Conservation (phyloP, 495 filamentous ascomycete species). For the Talaromyces ruber region DNA sequence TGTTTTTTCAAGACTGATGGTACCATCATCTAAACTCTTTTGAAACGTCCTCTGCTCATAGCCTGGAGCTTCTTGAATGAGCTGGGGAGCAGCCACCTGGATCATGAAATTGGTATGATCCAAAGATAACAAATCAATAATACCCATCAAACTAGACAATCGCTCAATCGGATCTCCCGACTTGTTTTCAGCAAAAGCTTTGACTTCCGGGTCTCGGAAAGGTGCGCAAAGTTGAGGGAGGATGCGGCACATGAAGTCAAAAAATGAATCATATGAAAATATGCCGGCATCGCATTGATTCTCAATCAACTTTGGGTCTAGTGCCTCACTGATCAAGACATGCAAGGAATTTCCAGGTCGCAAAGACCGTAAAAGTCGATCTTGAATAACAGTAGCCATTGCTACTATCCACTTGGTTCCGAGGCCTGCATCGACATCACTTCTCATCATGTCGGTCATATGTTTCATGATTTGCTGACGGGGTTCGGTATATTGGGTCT, state of each 20-base stretch:
- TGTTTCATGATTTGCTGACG: constrained; percentile 48
- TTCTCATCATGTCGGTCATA: constrained; percentile 70
- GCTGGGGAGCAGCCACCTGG: constrained; percentile 65
- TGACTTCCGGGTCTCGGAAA: constrained; percentile 76
- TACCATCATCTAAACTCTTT: constrained; percentile 55
- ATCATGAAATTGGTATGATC: constrained; percentile 95
- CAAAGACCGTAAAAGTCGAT: constrained; percentile 74
- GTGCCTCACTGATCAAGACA: constrained; percentile 71
- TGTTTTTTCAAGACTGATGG: constrained; percentile 49
- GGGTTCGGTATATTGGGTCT: constrained; percentile 37
- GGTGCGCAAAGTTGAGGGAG: constrained; percentile 94
- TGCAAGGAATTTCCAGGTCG: constrained; percentile 74
- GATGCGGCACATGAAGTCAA: constrained; percentile 77
- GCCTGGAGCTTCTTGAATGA: constrained; percentile 69
- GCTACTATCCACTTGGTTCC: constrained; percentile 69
- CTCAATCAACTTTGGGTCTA: constrained; percentile 70
- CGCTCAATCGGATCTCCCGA: constrained; percentile 77
- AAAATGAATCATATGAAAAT: constrained; percentile 93
- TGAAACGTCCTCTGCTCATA: constrained; percentile 79
- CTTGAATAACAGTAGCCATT: constrained; percentile 77
- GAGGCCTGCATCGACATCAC: constrained; percentile 60
- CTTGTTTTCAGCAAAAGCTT: constrained; percentile 63
- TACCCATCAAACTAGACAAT: constrained; percentile 70
- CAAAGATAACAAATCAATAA: constrained; percentile 85
- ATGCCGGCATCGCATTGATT: constrained; percentile 69